These are phyloP conservation scores for Hysterium pulicare DNA, from an alignment of 2,329 filamentous ascomycete genomes.

Conservation along the genomic window DNA sequence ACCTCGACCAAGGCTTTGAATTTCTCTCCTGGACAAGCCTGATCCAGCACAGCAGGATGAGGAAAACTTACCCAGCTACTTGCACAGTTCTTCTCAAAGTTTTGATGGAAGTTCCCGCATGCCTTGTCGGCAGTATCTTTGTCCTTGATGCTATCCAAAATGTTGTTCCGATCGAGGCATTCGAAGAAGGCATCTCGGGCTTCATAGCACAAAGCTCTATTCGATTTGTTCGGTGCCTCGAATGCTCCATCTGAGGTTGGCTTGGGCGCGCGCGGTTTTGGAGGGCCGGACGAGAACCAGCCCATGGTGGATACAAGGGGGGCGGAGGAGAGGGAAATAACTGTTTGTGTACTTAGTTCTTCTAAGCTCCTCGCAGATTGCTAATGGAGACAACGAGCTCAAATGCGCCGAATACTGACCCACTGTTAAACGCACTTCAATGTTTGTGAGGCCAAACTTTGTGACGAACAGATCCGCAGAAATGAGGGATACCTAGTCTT, in stretches of 20 bases:
- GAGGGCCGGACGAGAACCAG: conserved; percentile 48
- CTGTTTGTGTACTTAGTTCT: no score
- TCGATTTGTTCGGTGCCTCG: conserved; percentile 79
- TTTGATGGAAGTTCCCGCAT: conserved; percentile 58
- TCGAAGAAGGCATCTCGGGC: conserved; percentile 82
- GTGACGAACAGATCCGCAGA: no score
- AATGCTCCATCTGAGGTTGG: conserved; percentile 52
- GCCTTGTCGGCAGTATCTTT: conserved; percentile 52
- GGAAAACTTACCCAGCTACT: conserved; percentile 73
- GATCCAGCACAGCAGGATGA: no score
- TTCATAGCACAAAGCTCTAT: conserved; percentile 84
- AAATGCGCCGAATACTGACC: no score
- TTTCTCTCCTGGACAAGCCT: no score
- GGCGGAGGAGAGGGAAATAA: no score
- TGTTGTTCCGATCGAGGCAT: conserved; percentile 78
- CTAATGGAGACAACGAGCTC: no score
- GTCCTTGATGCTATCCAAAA: conserved; percentile 68
- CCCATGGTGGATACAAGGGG: no score
- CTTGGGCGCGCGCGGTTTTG: conserved; percentile 32
- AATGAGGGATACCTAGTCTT: no score
- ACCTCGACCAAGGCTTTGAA: conserved; percentile 7
- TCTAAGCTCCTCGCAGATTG: no score
- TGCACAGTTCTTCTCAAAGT: conserved; percentile 83
- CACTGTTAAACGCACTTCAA: no score
- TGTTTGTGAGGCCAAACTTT: no score